Base-by-base conservation (phyloP, 2,329 filamentous ascomycete species). In the Colletotrichum theobromicola region DNA sequence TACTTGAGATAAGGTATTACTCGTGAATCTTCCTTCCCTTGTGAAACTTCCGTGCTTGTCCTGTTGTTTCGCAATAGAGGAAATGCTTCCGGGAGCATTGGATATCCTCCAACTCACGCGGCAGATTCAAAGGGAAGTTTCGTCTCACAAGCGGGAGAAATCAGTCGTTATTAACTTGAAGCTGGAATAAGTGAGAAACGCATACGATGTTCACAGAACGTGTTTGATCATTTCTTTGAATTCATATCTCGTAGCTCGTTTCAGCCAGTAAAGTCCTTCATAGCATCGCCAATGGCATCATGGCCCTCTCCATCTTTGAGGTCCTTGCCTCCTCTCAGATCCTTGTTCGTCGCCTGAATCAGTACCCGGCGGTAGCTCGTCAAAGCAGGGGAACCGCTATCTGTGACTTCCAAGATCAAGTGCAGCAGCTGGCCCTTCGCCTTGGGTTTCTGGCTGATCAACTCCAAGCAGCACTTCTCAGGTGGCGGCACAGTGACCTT, bases 371-470 rank as follows among this genome's bases (percentile, higher is more conserved):
- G 84, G 79, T 90, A 89, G 57, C 82, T 86, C 24, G 85, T 88
- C 77, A 90, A 78, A 5, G 81, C 79, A 28, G 85, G 85, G 3
- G 79, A 80, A 0, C 87, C 88, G 16, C 81, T 78, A 69, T 88
- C 85, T 5, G 81, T 87, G 6, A 89, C 87, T 76, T 89, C 86
- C 6, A 90, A 80, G 26, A 90, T 85, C 35, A 89, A 76, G 79
- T 89, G 88, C 75, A 89, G 79, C 63, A 84, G 70, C 79, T 88
- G 84, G 5, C 88, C 87, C 26, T 67, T 55, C 18, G 71, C 67
- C 32, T 63, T 62, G 10, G 42, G 58, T 57, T 67, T 32, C 34
- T 53, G 68, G 18, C 68, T 60, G 35, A 72, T 72, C n/a, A 72
- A 28, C 7, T 67, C 62, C 26, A 74, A 24, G 4, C 82, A 84